Base-by-base conservation (phyloP, 768 basidiomycete species). In the Tylopilus intermedius region DNA sequence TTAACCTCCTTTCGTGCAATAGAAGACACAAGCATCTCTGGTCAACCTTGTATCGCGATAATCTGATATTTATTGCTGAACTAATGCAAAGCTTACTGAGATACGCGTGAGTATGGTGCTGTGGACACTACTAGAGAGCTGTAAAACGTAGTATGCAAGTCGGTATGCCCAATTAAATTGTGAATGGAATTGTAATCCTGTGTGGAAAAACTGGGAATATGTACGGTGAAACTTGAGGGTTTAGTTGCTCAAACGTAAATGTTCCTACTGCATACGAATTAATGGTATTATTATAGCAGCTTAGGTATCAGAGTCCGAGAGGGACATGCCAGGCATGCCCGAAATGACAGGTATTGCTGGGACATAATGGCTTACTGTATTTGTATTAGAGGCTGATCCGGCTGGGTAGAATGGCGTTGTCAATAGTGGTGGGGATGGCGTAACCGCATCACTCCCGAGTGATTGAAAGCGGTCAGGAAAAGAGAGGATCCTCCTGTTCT, bases 351-450 rank as follows among this genome's bases (percentile, higher is more conserved):
- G 47, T 44, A 57, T 52, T 29, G 50, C 5, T 26, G 51, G 10
- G 26, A 55, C 47, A 38, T 52, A 59, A 39, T 52, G 26, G 41
- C 41, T 56, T 27, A 43, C 44, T 46, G 48, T 38, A 35, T 47
- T 56, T 8, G 50, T 29, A 24, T 45, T 48, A 38, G 54, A 37
- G 42, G 45, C 47, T 24, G 51, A 49, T 44, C 56, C 55, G 13
- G 55, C 24, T 18, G 71, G 66, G 44, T 70, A 64, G 54, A 69
- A 72, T 21, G 68, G 59, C 24, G 67, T 63, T 14, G 63, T 65
- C 30, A 64, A 51, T 29, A 66, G 49, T 39, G 68, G 65, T 9
- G 61, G 66, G 6, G 68, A 67, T 8, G 58, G 55, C 4, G 62
- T 35, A 44, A 48, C 47, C 6, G 47, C 30, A 39, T 50, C 35